A percentile compares a stretch with the other conserved stretches of the same genome.
Evolutionary conservation across 164 flowering plant genomes (phyloP).

Genomic region (Saururus chinensis): DNA sequence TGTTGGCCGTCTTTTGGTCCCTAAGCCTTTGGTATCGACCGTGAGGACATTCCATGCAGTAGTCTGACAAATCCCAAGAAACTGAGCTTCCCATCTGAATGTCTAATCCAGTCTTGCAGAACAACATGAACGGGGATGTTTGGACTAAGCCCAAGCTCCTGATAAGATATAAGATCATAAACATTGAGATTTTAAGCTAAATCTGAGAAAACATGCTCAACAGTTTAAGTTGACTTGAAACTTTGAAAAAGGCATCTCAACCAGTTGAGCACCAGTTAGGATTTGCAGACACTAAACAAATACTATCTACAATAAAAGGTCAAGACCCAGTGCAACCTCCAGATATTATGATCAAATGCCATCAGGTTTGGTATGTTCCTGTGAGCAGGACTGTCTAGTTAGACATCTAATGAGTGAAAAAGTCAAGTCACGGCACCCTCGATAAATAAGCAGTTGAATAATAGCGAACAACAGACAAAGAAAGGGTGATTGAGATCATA

Average conservation of each 20-base stretch:
- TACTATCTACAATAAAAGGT: background rate
- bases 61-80: constrained; percentile 88
- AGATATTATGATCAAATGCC: too few relatives aligned
- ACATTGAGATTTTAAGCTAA: too few relatives aligned
- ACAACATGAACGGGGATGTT: constrained; percentile 88
- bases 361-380: background rate
- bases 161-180: background rate
- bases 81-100: constrained; percentile 87
- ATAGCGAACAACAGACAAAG: too few relatives aligned
- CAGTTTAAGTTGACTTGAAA: too few relatives aligned
- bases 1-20: background rate
- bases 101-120: constrained; percentile 93
- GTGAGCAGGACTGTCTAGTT: too few relatives aligned
- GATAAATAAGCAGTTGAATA: background rate
- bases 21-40: constrained; percentile 55
- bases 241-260: background rate
- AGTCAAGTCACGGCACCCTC: background rate
- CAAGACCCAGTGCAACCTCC: too few relatives aligned
- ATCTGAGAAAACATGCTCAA: too few relatives aligned
- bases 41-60: constrained; percentile 72
- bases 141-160: constrained; percentile 94
- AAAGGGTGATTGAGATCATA: background rate
- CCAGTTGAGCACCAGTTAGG: background rate
- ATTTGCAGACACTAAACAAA: background rate
- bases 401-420: background rate